These are phyloP conservation scores for Eutypella sp. DNA, from an alignment of 2,329 filamentous ascomycete genomes.

Conservation along the genomic window DNA sequence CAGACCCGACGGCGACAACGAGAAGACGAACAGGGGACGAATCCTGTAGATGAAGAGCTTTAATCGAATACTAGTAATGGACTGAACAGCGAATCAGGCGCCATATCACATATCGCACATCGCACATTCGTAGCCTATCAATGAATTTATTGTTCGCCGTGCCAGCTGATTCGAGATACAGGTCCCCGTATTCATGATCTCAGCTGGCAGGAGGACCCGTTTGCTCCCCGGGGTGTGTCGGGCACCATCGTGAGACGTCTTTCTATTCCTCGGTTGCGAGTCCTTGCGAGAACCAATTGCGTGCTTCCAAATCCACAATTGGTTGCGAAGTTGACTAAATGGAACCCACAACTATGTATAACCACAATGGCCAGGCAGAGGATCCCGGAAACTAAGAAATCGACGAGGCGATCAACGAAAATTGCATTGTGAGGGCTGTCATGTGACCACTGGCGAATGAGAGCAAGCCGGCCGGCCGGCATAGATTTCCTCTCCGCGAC, in stretches of 20 bases:
- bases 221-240: too few relatives aligned
- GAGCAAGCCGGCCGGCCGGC: neutral
- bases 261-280: neutral
- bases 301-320: neutral
- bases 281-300: neutral
- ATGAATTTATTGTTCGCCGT: neutral
- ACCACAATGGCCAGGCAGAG: too few relatives aligned
- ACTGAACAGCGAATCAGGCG: neutral
- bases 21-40: neutral
- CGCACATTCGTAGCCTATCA: too few relatives aligned
- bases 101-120: neutral
- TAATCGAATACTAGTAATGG: neutral
- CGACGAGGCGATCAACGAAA: slow-evolving; percentile 4
- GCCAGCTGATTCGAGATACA: neutral
- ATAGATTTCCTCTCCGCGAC: neutral
- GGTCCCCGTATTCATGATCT: neutral
- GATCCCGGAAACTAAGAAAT: too few relatives aligned
- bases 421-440: slow-evolving; percentile 16
- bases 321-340: too few relatives aligned
- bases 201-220: too few relatives aligned
- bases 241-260: neutral
- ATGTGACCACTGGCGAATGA: slow-evolving; percentile 14
- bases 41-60: neutral
- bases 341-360: neutral
- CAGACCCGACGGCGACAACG: neutral